A percentile compares a stretch with the other conserved stretches of the same genome.
Evolutionary conservation across 2,329 filamentous ascomycete genomes (phyloP).

Genomic region (Piedraia hortae): DNA sequence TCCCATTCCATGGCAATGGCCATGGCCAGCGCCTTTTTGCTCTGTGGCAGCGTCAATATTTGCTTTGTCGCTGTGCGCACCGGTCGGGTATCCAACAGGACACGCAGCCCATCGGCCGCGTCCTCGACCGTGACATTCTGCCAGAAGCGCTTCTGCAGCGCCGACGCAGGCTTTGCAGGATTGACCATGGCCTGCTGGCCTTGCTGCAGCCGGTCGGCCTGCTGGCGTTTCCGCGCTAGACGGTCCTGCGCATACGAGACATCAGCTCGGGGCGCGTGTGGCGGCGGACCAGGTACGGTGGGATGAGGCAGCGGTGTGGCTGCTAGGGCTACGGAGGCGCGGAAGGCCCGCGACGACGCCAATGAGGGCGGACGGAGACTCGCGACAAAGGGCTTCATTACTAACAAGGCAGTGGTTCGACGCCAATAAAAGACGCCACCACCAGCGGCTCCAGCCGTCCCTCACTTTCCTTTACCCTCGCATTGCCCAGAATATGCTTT

Average conservation of each 20-base stretch:
- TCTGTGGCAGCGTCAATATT: conserved; percentile 41
- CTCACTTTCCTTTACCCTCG: no score
- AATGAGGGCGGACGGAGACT: conserved; percentile 1
- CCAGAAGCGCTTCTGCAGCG: conserved; percentile 60
- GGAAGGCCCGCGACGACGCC: conserved; percentile 13
- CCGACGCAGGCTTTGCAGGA: conserved; percentile 18
- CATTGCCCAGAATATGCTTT: no score
- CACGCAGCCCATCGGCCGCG: conserved; percentile 29
- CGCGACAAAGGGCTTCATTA: no score
- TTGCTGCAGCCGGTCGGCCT: conserved; percentile 22
- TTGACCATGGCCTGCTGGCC: conserved; percentile 18
- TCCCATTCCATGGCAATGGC: conserved; percentile 90
- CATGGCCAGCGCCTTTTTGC: conserved; percentile 56
- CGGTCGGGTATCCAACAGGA: conserved; percentile 53
- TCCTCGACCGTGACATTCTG: conserved; percentile 49
- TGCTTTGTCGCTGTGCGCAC: conserved; percentile 51
- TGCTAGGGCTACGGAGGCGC: conserved; percentile 16
- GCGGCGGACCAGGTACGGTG: conserved; percentile 31
- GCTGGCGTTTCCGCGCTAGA: conserved; percentile 21
- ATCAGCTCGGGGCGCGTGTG: conserved; percentile 25
- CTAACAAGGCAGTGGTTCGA: no score
- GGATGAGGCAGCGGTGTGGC: conserved; percentile 29
- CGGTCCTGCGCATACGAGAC: conserved; percentile 21
- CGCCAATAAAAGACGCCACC: no score
- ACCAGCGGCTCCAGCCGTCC: no score